Conservation (phyloP, 495 filamentous ascomycete genomes). For the Trichocladium uniseriatum region DNA sequence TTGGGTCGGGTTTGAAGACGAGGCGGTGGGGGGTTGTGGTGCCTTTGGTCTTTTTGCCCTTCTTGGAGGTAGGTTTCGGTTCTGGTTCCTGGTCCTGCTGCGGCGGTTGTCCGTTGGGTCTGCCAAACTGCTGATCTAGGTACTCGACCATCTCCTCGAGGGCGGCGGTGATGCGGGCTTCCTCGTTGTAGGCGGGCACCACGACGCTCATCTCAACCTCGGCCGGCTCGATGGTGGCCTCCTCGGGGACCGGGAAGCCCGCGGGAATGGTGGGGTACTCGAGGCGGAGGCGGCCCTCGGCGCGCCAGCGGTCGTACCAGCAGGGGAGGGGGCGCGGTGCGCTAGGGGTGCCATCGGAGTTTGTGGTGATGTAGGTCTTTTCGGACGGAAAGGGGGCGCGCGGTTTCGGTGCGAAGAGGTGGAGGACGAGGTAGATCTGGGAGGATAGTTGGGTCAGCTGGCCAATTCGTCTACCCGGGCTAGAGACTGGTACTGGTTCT, state of each 20-base stretch:
- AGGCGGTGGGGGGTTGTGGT: slow-evolving; percentile 24
- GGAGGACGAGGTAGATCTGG: slow-evolving; percentile 56
- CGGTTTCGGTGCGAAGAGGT: slow-evolving; percentile 69
- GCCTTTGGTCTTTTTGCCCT: slow-evolving; percentile 14
- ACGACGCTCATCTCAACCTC: slow-evolving; percentile 67
- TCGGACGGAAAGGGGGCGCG: slow-evolving; percentile 67
- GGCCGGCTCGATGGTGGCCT: slow-evolving; percentile 35
- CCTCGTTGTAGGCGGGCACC: slow-evolving; percentile 92
- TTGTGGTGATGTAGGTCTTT: slow-evolving; percentile 72
- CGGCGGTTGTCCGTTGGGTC: slow-evolving; percentile 16
- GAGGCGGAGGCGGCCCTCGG: slow-evolving; percentile 40
- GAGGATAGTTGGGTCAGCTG: neutral
- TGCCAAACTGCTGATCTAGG: slow-evolving; percentile 65
- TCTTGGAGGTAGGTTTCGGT: slow-evolving; percentile 12
- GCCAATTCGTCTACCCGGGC: neutral
- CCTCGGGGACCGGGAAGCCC: slow-evolving; percentile 26
- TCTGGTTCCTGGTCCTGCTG: slow-evolving; percentile 2
- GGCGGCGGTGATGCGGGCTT: slow-evolving; percentile 69
- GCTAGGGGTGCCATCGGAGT: slow-evolving; percentile 52
- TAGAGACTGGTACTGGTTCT: neutral
- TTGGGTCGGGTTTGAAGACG: slow-evolving; percentile 15
- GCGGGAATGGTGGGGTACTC: slow-evolving; percentile 26
- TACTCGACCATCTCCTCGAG: slow-evolving; percentile 85
- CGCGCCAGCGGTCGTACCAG: slow-evolving; percentile 67
- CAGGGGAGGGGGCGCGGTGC: slow-evolving; percentile 59